A percentile compares a stretch with the other conserved stretches of the same genome.
These are phyloP conservation scores for Tricholoma hemisulphureum DNA, from an alignment of 768 basidiomycete species.

Conservation along the genomic window DNA sequence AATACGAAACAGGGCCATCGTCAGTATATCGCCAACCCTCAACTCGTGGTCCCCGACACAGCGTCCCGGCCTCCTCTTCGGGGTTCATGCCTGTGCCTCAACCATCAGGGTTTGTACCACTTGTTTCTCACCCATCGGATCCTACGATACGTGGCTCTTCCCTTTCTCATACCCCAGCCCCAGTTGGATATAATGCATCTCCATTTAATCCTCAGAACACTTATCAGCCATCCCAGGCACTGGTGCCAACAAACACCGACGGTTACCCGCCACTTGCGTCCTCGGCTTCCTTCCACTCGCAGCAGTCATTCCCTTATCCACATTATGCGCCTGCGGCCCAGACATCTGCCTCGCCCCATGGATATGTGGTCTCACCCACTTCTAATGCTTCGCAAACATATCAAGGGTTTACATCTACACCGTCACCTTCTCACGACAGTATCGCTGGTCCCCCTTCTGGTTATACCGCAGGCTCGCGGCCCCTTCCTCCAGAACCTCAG, in stretches of 20 bases:
- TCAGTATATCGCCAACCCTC: slow-evolving; percentile 36
- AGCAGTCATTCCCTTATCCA: slow-evolving; percentile 38
- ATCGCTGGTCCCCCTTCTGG: slow-evolving; percentile 29
- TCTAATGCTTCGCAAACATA: slow-evolving; percentile 33
- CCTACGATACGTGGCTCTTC: slow-evolving; percentile 9
- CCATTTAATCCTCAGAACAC: slow-evolving; percentile 33
- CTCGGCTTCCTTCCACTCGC: slow-evolving; percentile 39
- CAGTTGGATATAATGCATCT: slow-evolving; percentile 32
- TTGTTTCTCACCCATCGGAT: slow-evolving; percentile 44
- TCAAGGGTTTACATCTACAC: slow-evolving; percentile 30
- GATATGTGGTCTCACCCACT: slow-evolving; percentile 32
- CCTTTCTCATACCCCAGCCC: slow-evolving; percentile 3
- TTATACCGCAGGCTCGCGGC: slow-evolving; percentile 37
- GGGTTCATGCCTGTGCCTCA: slow-evolving; percentile 63
- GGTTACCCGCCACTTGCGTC: slow-evolving; percentile 28
- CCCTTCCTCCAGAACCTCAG: slow-evolving; percentile 47
- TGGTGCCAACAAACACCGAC: slow-evolving; percentile 18
- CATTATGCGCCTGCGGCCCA: slow-evolving; percentile 37
- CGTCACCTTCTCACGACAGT: slow-evolving; percentile 35
- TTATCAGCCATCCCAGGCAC: slow-evolving; percentile 30
- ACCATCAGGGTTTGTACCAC: slow-evolving; percentile 38
- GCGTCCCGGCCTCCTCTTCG: slow-evolving; percentile 62
- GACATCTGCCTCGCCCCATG: slow-evolving; percentile 36
- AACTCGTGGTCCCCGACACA: slow-evolving; percentile 59
- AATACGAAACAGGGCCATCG: slow-evolving; percentile 34